Conservation (phyloP, 371 early-diverging fungal genomes). For the Funneliformis caledonium region DNA sequence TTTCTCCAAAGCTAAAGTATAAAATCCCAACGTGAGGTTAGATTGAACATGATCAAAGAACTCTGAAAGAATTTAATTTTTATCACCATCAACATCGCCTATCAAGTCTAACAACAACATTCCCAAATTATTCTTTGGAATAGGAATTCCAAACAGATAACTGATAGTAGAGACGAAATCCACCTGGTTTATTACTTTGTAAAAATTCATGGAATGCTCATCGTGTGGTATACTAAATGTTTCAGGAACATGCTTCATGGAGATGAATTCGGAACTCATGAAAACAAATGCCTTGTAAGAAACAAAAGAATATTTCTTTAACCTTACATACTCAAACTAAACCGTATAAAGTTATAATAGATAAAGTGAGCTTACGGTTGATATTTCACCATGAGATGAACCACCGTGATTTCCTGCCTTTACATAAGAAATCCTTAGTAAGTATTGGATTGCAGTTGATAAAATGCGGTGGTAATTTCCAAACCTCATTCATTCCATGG, state of each 20-base stretch:
- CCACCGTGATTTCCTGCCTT: constrained; percentile 72
- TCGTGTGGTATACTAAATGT: background rate
- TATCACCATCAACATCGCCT: constrained; percentile 43
- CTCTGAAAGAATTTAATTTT: background rate
- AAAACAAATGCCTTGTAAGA: constrained; percentile 54
- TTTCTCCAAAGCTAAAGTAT: constrained; percentile 48
- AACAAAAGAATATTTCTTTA: background rate
- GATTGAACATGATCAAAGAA: background rate
- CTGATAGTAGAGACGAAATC: constrained; percentile 90
- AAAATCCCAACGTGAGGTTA: background rate
- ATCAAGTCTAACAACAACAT: constrained; percentile 73
- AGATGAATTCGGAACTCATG: constrained; percentile 53
- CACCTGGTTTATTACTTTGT: constrained; percentile 75
- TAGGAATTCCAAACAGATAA: constrained; percentile 82
- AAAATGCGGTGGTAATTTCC: constrained; percentile 40
- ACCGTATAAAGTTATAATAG: background rate
- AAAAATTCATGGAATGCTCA: constrained; percentile 41
- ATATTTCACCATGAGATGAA: constrained; percentile 65
- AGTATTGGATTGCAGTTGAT: background rate
- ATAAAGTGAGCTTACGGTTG: constrained; percentile 51
- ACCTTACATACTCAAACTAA: too few relatives aligned
- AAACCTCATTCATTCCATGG: constrained; percentile 98
- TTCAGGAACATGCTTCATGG: constrained; percentile 21
- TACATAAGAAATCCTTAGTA: background rate
- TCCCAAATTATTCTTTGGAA: constrained; percentile 92